A percentile compares a stretch with the other conserved stretches of the same genome.
Evolutionary conservation across 1,284 basidiomycete genomes (phyloP).

Genomic region (Pseudozyma hubeiensis): DNA sequence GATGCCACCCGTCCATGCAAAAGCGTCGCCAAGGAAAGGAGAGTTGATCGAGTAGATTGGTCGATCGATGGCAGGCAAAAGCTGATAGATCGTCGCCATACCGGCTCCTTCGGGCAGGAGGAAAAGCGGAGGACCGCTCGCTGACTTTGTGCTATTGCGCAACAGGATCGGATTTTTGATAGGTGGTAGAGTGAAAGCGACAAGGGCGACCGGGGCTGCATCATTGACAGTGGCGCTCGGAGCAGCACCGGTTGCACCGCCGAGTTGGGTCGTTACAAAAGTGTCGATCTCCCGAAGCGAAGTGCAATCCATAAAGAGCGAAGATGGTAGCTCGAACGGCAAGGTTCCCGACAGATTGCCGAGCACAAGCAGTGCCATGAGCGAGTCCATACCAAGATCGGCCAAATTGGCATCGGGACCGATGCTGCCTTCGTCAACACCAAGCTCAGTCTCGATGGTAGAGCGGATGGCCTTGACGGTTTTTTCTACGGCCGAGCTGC

Average conservation of each 20-base stretch:
- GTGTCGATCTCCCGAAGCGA: constrained; percentile 29
- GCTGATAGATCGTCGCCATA: constrained; percentile 43
- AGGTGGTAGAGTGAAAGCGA: not conserved
- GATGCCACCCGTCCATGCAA: constrained; percentile 56
- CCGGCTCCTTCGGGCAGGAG: constrained; percentile 49
- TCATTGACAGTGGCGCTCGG: not conserved
- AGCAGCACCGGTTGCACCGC: not conserved
- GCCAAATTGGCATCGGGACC: constrained; percentile 33
- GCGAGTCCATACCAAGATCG: constrained; percentile 50
- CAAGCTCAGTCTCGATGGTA: constrained; percentile 47
- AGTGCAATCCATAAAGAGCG: constrained; percentile 44
- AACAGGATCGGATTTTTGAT: constrained; percentile 25
- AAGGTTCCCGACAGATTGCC: constrained; percentile 33
- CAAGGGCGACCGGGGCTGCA: not conserved
- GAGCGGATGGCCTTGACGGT: constrained; percentile 16
- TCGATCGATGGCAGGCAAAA: constrained; percentile 31
- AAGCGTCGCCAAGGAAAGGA: constrained; percentile 36
- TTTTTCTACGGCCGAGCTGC: constrained; percentile 14
- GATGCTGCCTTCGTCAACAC: constrained; percentile 35
- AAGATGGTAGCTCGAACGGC: constrained; percentile 39
- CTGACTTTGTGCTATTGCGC: constrained; percentile 6
- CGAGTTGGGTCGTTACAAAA: constrained; percentile 17
- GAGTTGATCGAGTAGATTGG: constrained; percentile 49
- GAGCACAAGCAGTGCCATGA: constrained; percentile 52
- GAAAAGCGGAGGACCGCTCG: constrained; percentile 22